Conservation (phyloP, 305 asterid genomes). For the Solanum hybrid region DNA sequence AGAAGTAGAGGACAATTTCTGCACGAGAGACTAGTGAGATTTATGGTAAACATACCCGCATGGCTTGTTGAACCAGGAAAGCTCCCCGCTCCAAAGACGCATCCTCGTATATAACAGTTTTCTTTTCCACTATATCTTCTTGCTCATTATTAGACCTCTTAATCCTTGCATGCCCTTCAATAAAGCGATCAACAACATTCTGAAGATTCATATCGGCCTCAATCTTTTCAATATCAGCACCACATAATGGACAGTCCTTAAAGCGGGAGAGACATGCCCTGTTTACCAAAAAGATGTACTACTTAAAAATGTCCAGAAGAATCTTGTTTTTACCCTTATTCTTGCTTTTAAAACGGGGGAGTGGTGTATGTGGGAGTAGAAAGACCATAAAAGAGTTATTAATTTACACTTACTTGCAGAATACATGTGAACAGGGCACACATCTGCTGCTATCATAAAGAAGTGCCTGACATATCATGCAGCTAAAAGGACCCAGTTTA, state of each 20-base stretch:
- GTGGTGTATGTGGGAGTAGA: neutral
- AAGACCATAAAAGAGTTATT: neutral
- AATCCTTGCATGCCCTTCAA: constrained; percentile 96
- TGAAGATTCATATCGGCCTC: constrained; percentile 81
- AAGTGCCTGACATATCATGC: constrained; percentile 90
- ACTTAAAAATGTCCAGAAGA: neutral
- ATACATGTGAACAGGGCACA: constrained; percentile 83
- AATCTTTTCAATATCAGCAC: constrained; percentile 91
- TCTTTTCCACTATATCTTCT: constrained; percentile 48
- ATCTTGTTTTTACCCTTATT: neutral
- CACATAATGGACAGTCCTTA: constrained; percentile 91
- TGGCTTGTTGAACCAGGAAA: constrained; percentile 94
- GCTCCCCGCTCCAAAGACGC: constrained; percentile 89
- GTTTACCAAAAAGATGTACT: constrained; percentile 11
- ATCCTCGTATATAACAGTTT: constrained; percentile 79
- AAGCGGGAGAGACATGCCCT: constrained; percentile 80
- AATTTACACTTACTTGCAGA: constrained; percentile 67
- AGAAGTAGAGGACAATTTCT: neutral
- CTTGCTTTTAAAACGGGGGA: neutral
- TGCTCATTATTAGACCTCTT: constrained; percentile 65
- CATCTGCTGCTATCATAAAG: constrained; percentile 84
- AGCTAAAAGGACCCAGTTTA: constrained; percentile 92
- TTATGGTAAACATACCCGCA: constrained; percentile 51
- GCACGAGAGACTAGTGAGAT: neutral
- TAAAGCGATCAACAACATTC: constrained; percentile 78